Conservation (phyloP, 768 basidiomycete genomes). For the Hypholoma sublateritium region DNA sequence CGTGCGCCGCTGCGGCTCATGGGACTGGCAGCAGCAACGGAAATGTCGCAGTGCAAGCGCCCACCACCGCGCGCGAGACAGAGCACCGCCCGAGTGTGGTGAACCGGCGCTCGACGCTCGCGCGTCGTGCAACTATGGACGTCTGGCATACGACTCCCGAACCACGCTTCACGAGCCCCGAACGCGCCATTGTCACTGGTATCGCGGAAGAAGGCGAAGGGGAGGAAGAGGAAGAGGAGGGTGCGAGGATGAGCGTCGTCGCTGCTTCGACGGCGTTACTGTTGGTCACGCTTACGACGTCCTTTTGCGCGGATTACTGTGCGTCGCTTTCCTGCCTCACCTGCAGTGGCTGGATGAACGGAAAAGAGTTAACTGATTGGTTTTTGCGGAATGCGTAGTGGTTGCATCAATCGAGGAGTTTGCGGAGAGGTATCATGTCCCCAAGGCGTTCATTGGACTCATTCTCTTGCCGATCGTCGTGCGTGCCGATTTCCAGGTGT, state of each 20-base stretch:
- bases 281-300: constrained; percentile 73
- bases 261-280: constrained; percentile 70
- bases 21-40: background rate
- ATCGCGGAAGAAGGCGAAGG: constrained; percentile 19
- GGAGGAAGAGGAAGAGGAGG: constrained; percentile 39
- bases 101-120: background rate
- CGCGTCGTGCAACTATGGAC: background rate
- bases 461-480: constrained; percentile 89
- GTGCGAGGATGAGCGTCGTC: constrained; percentile 65
- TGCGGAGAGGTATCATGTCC: constrained; percentile 75
- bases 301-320: constrained; percentile 90
- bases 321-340: constrained; percentile 26
- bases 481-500: constrained; percentile 23
- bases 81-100: background rate
- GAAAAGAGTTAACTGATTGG: too few species aligned
- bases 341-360: background rate
- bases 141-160: background rate
- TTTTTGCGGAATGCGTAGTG: constrained; percentile 39
- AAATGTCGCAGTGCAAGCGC: too few species aligned
- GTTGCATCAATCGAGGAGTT: constrained; percentile 94
- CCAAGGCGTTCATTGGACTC: constrained; percentile 83
- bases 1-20: background rate
- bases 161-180: background rate
- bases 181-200: background rate
- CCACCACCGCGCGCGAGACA: background rate